phyloP scores from a whole-genome alignment of 139 green algal species.

The Axilococcus clingmanii region DNA sequence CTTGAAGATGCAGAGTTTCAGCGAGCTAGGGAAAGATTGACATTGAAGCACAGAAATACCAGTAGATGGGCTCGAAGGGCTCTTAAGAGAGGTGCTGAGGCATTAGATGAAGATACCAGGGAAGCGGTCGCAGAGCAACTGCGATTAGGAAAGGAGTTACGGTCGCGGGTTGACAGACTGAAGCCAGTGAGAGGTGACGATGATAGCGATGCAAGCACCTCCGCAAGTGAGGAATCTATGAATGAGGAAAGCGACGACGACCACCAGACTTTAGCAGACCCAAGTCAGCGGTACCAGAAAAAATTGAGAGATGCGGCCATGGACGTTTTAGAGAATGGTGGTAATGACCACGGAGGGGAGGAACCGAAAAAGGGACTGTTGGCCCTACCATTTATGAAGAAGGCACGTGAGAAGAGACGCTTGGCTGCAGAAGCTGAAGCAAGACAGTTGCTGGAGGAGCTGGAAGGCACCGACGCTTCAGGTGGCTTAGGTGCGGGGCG shows the following conservation, averaged over 20 bases:
- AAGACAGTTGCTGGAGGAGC: conserved; percentile 13
- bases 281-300: conserved; percentile 4
- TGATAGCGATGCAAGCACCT: conserved; percentile 19
- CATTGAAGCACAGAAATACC: conserved; percentile 87
- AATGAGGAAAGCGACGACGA: conserved; percentile 27
- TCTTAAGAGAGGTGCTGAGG: conserved; percentile 57
- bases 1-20: conserved; percentile 64
- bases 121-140: conserved; percentile 82
- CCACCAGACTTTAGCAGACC: not conserved
- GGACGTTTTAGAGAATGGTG: conserved; percentile 44
- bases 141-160: conserved; percentile 68
- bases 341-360: conserved; percentile 11
- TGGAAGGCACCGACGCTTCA: conserved; percentile 4
- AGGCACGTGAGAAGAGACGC: conserved; percentile 50
- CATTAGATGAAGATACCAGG: conserved; percentile 46
- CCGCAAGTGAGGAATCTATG: conserved; percentile 21
- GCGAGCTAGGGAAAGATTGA: conserved; percentile 81
- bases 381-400: conserved; percentile 86
- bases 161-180: conserved; percentile 48
- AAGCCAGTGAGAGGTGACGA: not conserved
- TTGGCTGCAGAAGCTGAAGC: conserved; percentile 25
- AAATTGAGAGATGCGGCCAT: conserved; percentile 43
- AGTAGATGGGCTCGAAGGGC: conserved; percentile 75
- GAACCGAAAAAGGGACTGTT: conserved; percentile 67
- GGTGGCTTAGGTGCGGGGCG: not conserved